Base-by-base conservation (phyloP, 441 rosid genomes). In the Manihot esculenta region DNA sequence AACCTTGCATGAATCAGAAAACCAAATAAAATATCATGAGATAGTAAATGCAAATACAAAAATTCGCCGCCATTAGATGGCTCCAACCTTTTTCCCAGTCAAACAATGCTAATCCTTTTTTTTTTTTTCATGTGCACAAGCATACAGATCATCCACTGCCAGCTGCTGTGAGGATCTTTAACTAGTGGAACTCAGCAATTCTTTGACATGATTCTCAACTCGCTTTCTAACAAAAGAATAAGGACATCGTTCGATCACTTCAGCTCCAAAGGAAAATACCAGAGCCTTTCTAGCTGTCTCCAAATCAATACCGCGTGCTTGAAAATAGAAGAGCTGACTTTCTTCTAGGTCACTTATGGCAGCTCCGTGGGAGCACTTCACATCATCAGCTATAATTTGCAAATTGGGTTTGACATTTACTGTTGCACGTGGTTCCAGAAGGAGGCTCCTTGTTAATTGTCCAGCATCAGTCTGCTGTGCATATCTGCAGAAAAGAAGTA, bases 301-400 rank as follows among this genome's bases (percentile, higher is more conserved):
- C 45, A 76, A 69, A 82, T 90, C 88, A 6, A 94, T 82, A 23
- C 99, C 97, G 0, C 97, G 90, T 13, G 97, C 97, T 77, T 76
- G 90, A 67, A 94, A 86, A 78, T 94, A 94, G 84, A 94, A 94
- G 35, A 94, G 85, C 41, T 92, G 97, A 79, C 88, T 82, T 57
- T 90, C 94, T 78, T 94, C 99, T 0, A 94, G 85, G 78, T 92
- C 99, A 18, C 97, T 90, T 61, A 90, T 89, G 0, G 99, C 99
- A 80, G 97, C 97, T 74, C 99, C 99, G 15, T 94, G 97, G 17
- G 97, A 90, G 81, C 97, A 94, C 77, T 90, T 94, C 9, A 94
- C 97, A 50, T 90, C 93, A 12, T 94, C 90, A 0, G 97, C 97
- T 62, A 94, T 84, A 47, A 89, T 91, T 84, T 94, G 97, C 68